A percentile compares a stretch with the other conserved stretches of the same genome.
These are phyloP conservation scores for Zygosaccharomyces sapae DNA, from an alignment of 1,139 yeast species.

Conservation along the genomic window DNA sequence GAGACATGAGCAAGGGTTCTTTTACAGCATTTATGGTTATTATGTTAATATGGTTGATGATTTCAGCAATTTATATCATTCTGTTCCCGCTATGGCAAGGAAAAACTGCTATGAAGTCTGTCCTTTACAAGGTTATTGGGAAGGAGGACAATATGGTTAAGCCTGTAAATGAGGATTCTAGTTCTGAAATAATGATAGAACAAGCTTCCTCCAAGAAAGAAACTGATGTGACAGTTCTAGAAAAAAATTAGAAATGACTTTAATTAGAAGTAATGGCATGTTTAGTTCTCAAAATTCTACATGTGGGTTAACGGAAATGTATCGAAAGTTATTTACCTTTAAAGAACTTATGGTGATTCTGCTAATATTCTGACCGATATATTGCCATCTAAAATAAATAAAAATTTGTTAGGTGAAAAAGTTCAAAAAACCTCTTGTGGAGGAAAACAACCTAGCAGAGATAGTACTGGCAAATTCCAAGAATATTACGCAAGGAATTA, in stretches of 20 bases:
- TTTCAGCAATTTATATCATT: conserved; percentile 39
- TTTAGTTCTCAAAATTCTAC: too few species aligned
- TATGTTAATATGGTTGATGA: conserved; percentile 37
- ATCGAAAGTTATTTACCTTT: too few species aligned
- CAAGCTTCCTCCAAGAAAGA: conserved; percentile 3
- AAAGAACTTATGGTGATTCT: too few species aligned
- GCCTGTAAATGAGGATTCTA: neutral
- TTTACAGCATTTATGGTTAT: conserved; percentile 38
- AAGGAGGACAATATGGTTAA: neutral
- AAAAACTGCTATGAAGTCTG: conserved; percentile 21
- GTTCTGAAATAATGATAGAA: neutral
- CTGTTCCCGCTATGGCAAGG: conserved; percentile 42
- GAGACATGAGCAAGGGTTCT: conserved; percentile 36
- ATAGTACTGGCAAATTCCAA: too few species aligned
- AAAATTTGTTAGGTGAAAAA: too few species aligned
- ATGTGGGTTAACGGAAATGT: too few species aligned
- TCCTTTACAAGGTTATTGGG: neutral
- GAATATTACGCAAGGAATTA: too few species aligned
- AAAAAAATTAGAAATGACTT: neutral
- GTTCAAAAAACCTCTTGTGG: too few species aligned
- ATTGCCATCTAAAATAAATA: too few species aligned
- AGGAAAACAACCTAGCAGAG: too few species aligned
- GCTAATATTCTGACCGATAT: too few species aligned
- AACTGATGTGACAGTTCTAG: neutral
- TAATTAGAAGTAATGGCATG: too few species aligned